phyloP scores from a whole-genome alignment of 208 protist species.

The Trypanosoma conorhini region DNA sequence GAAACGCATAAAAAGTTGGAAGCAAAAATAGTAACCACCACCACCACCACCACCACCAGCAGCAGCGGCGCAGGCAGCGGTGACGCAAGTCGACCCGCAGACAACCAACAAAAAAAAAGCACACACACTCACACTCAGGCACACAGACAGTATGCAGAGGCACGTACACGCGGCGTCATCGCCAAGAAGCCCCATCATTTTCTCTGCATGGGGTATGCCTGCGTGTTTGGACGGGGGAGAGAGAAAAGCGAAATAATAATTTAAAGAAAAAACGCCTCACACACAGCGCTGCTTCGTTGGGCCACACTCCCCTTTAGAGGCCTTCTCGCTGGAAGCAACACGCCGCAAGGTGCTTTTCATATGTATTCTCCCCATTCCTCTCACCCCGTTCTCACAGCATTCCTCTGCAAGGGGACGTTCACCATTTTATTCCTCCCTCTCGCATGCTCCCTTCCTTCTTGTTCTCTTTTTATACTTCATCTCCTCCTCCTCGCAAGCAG shows the following conservation, averaged over 20 bases:
- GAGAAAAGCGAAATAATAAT: background rate
- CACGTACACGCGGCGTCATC: background rate
- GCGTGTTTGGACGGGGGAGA: too few relatives aligned
- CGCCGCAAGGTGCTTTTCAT: background rate
- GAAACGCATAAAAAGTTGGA: too few relatives aligned
- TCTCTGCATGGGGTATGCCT: background rate
- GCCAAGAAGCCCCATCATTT: background rate
- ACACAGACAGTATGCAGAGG: background rate
- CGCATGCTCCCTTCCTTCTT: background rate
- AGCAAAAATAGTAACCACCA: too few relatives aligned
- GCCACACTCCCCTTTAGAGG: too few relatives aligned
- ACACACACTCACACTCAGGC: background rate
- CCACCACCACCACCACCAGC: too few relatives aligned
- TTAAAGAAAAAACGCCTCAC: background rate
- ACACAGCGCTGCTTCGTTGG: too few relatives aligned
- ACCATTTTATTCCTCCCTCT: background rate
- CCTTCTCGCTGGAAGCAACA: too few relatives aligned
- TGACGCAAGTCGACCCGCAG: background rate
- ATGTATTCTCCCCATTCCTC: too few relatives aligned
- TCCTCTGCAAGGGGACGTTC: background rate
- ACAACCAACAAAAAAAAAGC: slow-evolving; percentile 32
- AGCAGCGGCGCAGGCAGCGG: too few relatives aligned
- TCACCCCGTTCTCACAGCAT: background rate
- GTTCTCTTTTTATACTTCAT: background rate
- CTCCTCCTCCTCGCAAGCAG: background rate